A percentile compares a stretch with the other conserved stretches of the same genome.
These are phyloP conservation scores for Trifolium fragiferum DNA, from an alignment of 306 rosid genomes.

Conservation along the genomic window DNA sequence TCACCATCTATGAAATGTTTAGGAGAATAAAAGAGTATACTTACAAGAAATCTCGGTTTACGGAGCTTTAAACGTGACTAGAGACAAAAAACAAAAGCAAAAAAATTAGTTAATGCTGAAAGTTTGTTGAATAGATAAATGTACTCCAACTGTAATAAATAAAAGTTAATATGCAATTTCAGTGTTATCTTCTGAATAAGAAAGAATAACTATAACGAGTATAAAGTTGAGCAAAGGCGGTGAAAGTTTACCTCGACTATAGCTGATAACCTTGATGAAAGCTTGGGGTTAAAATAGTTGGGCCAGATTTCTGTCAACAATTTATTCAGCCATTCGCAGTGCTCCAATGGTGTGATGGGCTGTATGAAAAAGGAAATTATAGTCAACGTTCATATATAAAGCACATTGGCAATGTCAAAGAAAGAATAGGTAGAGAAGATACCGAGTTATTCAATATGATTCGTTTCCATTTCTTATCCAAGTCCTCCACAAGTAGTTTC, in stretches of 20 bases:
- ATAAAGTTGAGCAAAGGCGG: conserved; percentile 3
- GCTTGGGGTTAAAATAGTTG: conserved; percentile 63
- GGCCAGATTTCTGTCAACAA: conserved; percentile 86
- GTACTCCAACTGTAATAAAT: neutral
- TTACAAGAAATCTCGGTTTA: conserved; percentile 80
- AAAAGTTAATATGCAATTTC: conserved; percentile 25
- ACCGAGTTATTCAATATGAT: conserved; percentile 68
- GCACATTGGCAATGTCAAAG: conserved; percentile 2
- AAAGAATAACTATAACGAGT: neutral
- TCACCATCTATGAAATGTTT: conserved; percentile 35
- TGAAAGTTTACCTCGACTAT: conserved; percentile 75
- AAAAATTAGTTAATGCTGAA: conserved; percentile 32
- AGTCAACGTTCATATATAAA: conserved; percentile 40
- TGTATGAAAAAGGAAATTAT: conserved; percentile 43
- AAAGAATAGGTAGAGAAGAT: conserved; percentile 29
- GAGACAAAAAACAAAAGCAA: conserved; percentile 35
- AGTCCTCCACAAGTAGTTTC: conserved; percentile 78
- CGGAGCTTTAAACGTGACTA: conserved; percentile 85
- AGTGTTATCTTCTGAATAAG: conserved; percentile 3
- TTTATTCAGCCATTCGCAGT: conserved; percentile 91
- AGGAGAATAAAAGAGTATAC: conserved; percentile 39
- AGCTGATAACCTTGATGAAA: conserved; percentile 70
- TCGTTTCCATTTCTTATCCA: conserved; percentile 88
- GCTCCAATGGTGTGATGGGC: conserved; percentile 93
- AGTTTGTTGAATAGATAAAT: conserved; percentile 24